A percentile compares a stretch with the other conserved stretches of the same genome.
Evolutionary conservation across 2,329 filamentous ascomycete genomes (phyloP).

Genomic region (Diaporthe eres): DNA sequence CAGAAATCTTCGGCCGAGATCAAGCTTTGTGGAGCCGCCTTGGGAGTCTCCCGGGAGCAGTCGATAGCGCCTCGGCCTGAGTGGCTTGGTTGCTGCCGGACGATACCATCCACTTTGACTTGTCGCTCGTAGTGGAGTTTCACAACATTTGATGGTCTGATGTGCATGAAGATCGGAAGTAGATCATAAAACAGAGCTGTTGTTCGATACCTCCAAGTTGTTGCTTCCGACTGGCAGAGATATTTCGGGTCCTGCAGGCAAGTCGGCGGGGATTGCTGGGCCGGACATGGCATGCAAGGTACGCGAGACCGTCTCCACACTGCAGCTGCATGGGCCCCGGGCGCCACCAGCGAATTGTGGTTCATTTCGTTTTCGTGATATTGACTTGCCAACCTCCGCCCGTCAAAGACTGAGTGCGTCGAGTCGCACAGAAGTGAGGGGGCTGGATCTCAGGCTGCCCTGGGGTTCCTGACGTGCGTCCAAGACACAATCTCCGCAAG

Average conservation of each 20-base stretch:
- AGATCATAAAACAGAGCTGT: too few relatives aligned
- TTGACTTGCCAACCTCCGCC: neutral
- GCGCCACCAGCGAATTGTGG: slow-evolving; percentile 10
- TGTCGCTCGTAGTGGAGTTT: neutral
- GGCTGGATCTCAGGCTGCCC: neutral
- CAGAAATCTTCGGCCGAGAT: slow-evolving; percentile 26
- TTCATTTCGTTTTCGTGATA: slow-evolving; percentile 1
- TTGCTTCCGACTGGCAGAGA: neutral
- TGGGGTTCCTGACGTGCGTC: neutral
- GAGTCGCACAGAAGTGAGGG: neutral
- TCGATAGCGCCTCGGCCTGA: neutral
- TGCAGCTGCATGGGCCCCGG: neutral
- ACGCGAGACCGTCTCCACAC: slow-evolving; percentile 27
- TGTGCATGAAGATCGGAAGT: neutral
- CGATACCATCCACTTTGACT: neutral
- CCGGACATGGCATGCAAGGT: slow-evolving; percentile 35
- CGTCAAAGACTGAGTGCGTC: neutral
- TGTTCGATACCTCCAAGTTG: neutral
- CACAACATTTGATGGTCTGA: neutral
- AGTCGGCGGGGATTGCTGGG: neutral
- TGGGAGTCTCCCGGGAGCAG: neutral
- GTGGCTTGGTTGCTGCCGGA: neutral
- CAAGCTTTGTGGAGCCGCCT: slow-evolving; percentile 24
- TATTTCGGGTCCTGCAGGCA: neutral
- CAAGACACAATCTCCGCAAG: neutral